Evolutionary conservation across 208 protist species (phyloP).

Genomic region (Trypanosoma melophagium): DNA sequence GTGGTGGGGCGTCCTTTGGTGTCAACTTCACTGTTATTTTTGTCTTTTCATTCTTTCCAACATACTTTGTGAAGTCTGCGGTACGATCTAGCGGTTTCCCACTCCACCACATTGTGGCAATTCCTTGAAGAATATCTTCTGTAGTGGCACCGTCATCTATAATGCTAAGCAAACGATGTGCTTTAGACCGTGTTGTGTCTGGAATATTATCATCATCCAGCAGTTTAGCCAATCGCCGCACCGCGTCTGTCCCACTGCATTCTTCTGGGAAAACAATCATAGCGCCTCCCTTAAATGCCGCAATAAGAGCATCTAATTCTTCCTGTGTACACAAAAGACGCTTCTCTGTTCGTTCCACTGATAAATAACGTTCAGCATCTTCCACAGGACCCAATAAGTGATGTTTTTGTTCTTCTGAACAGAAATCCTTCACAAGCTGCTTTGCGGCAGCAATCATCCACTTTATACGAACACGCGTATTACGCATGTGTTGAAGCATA

Average conservation of each 20-base stretch:
- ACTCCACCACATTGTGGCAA: slow-evolving; percentile 88
- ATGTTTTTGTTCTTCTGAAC: slow-evolving; percentile 59
- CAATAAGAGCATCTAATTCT: slow-evolving; percentile 65
- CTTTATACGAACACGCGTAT: slow-evolving; percentile 81
- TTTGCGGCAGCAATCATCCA: slow-evolving; percentile 84
- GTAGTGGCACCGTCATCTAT: slow-evolving; percentile 85
- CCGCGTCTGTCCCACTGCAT: slow-evolving; percentile 78
- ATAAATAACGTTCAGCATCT: slow-evolving; percentile 78
- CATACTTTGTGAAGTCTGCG: slow-evolving; percentile 78
- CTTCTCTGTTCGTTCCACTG: slow-evolving; percentile 64
- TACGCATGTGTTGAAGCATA: slow-evolving; percentile 76
- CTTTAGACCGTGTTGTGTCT: slow-evolving; percentile 71
- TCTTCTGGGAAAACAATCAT: slow-evolving; percentile 89
- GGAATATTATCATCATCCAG: slow-evolving; percentile 64
- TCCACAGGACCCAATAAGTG: slow-evolving; percentile 64
- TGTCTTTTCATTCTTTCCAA: slow-evolving; percentile 93
- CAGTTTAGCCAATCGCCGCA: slow-evolving; percentile 52
- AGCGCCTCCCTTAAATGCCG: slow-evolving; percentile 76
- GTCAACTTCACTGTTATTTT: slow-evolving; percentile 92
- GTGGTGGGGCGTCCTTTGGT: slow-evolving; percentile 60
- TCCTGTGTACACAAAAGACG: slow-evolving; percentile 58
- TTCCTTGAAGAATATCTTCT: slow-evolving; percentile 69
- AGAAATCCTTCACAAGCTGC: slow-evolving; percentile 79
- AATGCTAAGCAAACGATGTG: slow-evolving; percentile 78
- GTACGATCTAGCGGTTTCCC: slow-evolving; percentile 78